Evolutionary conservation across 306 rosid species (phyloP).

Genomic region (Amphicarpaea edgeworthii): DNA sequence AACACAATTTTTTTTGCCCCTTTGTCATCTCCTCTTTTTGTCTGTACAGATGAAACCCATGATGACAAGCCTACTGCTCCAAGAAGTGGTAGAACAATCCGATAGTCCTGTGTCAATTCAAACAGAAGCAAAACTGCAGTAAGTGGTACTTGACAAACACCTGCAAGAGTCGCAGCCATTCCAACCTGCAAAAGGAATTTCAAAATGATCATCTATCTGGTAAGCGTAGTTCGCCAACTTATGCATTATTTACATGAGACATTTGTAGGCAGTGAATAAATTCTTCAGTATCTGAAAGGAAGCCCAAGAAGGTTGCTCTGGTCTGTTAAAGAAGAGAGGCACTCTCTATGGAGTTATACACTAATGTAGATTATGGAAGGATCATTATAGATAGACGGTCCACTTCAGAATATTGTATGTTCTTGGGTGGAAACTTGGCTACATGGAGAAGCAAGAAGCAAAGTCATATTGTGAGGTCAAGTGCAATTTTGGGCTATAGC

Average conservation of each 20-base stretch:
- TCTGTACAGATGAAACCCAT: constrained; percentile 84
- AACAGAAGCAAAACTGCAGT: constrained; percentile 91
- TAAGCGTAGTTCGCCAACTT: not conserved
- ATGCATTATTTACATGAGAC: not conserved
- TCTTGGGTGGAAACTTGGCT: not conserved
- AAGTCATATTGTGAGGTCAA: not conserved
- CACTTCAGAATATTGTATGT: not conserved
- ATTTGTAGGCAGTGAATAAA: not conserved
- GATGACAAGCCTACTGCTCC: constrained; percentile 98
- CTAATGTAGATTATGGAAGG: not conserved
- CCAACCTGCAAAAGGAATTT: constrained; percentile 83
- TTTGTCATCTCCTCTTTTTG: constrained; percentile 60
- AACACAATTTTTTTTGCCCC: constrained; percentile 47
- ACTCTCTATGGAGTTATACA: not conserved
- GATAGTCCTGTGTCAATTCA: constrained; percentile 94
- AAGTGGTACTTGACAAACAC: constrained; percentile 97
- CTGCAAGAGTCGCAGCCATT: constrained; percentile 98
- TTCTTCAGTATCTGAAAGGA: not conserved
- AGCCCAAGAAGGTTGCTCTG: not conserved
- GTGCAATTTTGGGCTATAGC: not conserved
- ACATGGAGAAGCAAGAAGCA: not conserved
- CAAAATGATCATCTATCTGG: constrained; percentile 38
- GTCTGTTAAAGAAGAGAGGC: not conserved
- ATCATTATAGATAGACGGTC: not conserved
- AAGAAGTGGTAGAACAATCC: constrained; percentile 89